Percentiles rank a stretch among this genome's conserved stretches.
phyloP scores from a whole-genome alignment of 2,329 filamentous ascomycete genomes.

The Aspergillus unguis region DNA sequence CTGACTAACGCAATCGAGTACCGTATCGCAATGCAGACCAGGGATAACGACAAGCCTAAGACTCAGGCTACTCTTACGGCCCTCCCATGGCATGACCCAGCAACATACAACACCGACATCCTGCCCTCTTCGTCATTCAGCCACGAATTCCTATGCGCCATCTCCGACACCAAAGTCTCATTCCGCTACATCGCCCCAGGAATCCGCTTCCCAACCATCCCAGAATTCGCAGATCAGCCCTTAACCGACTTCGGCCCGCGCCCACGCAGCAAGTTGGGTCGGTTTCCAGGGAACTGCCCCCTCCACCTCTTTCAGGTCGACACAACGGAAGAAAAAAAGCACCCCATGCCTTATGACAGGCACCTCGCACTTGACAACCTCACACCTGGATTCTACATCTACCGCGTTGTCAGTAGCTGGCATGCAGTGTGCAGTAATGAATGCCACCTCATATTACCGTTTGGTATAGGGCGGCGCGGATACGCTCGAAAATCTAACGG shows the following conservation, averaged over 20 bases:
- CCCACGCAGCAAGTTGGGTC: slow-evolving; percentile 4
- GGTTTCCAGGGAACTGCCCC: slow-evolving; percentile 9
- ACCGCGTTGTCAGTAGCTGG: slow-evolving; percentile 5
- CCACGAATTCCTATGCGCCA: background rate
- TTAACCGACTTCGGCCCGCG: slow-evolving; percentile 10
- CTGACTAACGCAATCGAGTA: background rate
- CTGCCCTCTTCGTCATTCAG: background rate
- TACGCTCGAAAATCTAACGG: slow-evolving; percentile 17
- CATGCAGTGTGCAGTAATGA: slow-evolving; percentile 13
- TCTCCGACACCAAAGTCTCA: background rate
- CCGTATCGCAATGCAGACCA: background rate
- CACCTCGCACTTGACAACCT: background rate
- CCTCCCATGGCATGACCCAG: background rate
- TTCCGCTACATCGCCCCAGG: slow-evolving; percentile 21
- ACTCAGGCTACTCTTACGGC: background rate
- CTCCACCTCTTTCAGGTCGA: slow-evolving; percentile 11
- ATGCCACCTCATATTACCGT: slow-evolving; percentile 17
- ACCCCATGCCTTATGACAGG: background rate
- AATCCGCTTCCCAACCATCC: slow-evolving; percentile 11
- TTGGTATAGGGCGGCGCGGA: slow-evolving; percentile 14
- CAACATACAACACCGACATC: background rate
- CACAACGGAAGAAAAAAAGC: background rate
- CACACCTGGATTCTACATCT: slow-evolving; percentile 16
- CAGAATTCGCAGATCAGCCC: slow-evolving; percentile 13
- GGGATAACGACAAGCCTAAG: background rate